Base-by-base conservation (phyloP, 176 grass and related monocot species). In the Coix lacrymajobi region DNA sequence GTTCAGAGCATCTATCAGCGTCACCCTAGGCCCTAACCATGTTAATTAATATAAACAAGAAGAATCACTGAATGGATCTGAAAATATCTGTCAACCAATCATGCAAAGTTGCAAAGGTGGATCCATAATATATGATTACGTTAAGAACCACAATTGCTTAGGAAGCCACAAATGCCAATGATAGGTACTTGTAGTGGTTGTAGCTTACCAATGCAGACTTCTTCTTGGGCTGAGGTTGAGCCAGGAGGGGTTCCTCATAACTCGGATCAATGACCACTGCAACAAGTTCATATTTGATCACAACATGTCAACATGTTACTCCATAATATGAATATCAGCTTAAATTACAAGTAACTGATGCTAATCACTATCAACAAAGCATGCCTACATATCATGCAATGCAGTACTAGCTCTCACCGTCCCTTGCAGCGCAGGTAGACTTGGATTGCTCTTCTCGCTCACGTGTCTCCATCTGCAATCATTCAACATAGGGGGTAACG, bases 121-220 rank as follows among this genome's bases (percentile, higher is more conserved):
- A 66, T 72, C 78, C 30, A 62, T 73, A 79, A 0, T 68, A 45
- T 40, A 56, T 74, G 48, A 62, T 69, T 15, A 57, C 2, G 45
- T 7, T 19, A 81, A 22, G 7, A 25, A 12, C 22, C 3, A 43
- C 1, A 24, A 13, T 31, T 30, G 33, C 41, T 54, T 77, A 72
- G 3, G 11, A 86, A 20, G 17, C 44, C 24, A 24, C 9, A 8
- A 45, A 44, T 7, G 32, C 14, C 32, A 66, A 11, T 3, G n/a
- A 65, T 34, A 68, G 29, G 1, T 32, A 60, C 11, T 61, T 37
- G 41, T 9, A 48, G 14, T 28, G 6, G 56, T 20, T 45, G 68
- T 25, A 41, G 67, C 87, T 76, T 92, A 99, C 97, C 73, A 96
- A 52, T 26, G 78, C 67, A 29, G 93, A 94, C 76, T 90, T 96